These are phyloP conservation scores for Diplodia scrobiculata DNA, from an alignment of 2,329 filamentous ascomycete genomes.

Conservation along the genomic window DNA sequence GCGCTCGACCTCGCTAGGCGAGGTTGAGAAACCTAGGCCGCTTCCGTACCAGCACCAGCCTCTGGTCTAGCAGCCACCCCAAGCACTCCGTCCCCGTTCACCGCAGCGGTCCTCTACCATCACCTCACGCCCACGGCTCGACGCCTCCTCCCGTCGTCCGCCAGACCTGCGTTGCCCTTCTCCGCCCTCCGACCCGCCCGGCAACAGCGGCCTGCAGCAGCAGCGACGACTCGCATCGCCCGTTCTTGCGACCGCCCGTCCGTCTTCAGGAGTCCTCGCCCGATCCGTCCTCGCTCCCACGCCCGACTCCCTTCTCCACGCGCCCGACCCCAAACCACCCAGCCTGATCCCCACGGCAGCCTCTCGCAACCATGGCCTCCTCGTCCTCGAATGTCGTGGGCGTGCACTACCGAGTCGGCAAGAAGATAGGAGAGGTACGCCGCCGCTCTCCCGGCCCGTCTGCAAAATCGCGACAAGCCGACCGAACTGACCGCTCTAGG, in stretches of 20 bases:
- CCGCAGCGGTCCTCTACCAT: conserved; percentile 23
- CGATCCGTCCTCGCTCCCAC: conserved; percentile 15
- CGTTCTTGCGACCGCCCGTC: conserved; percentile 18
- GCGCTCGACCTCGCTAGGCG: conserved; percentile 10
- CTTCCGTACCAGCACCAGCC: conserved; percentile 22
- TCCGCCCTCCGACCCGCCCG: conserved; percentile 9
- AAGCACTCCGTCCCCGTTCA: conserved; percentile 21
- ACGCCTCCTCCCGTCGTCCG: conserved; percentile 24
- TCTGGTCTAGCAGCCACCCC: conserved; percentile 19
- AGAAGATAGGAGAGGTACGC: conserved; percentile 85
- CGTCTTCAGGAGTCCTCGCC: conserved; percentile 25
- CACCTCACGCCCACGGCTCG: conserved; percentile 24
- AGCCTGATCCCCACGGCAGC: conserved; percentile 15
- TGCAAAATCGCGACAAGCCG: not conserved
- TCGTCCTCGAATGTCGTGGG: conserved; percentile 96
- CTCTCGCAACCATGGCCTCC: conserved; percentile 66
- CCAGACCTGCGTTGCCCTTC: conserved; percentile 19
- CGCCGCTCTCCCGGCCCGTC: conserved; percentile 7
- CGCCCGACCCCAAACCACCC: conserved; percentile 1
- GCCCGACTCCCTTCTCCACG: conserved; percentile 1
- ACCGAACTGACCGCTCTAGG: conserved; percentile 46
- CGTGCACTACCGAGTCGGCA: conserved; percentile 97
- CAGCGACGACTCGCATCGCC: conserved; percentile 23
- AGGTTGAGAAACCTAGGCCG: conserved; percentile 19
- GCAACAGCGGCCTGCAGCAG: conserved; percentile 17